phyloP scores from a whole-genome alignment of 306 rosid genomes.

The Adenanthera pavonina region DNA sequence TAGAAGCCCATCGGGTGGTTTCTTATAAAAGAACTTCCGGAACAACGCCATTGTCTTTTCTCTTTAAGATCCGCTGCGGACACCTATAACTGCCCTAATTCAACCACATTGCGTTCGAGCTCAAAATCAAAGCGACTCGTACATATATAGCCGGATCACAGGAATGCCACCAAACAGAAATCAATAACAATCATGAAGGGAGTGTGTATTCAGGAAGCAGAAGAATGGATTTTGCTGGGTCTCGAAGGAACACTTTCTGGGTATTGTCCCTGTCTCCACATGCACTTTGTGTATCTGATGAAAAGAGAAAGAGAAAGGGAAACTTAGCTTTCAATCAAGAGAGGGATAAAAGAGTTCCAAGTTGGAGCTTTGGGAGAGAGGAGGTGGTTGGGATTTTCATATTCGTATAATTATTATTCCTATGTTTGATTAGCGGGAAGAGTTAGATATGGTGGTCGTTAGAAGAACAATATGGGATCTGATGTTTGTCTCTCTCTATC shows the following conservation, averaged over 20 bases:
- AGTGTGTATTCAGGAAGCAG: constrained; percentile 70
- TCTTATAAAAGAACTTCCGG: constrained; percentile 87
- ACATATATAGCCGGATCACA: constrained; percentile 41
- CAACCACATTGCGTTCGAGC: constrained; percentile 52
- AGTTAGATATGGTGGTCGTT: constrained; percentile 35
- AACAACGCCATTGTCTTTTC: constrained; percentile 81
- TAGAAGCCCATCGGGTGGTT: constrained; percentile 96
- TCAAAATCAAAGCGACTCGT: constrained; percentile 30
- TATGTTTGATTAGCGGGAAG: constrained; percentile 34
- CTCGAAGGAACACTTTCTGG: constrained; percentile 64
- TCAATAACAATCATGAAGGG: constrained; percentile 46
- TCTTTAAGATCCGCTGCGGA: constrained; percentile 53
- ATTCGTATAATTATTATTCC: constrained; percentile 29
- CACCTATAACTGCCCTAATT: constrained; percentile 46
- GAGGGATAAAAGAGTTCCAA: constrained; percentile 40
- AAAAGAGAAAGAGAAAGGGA: constrained; percentile 33
- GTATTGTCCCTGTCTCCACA: constrained; percentile 54
- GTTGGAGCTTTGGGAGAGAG: constrained; percentile 31
- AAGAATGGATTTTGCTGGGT: constrained; percentile 69
- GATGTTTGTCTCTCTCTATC: constrained; percentile 60
- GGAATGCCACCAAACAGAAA: constrained; percentile 45
- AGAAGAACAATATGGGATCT: constrained; percentile 49
- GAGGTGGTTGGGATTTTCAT: constrained; percentile 40
- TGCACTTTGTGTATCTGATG: constrained; percentile 54
- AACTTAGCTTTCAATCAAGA: constrained; percentile 90